Conservation (phyloP, 2,329 filamentous ascomycete genomes). For the Hypoxylon rubiginosum region DNA sequence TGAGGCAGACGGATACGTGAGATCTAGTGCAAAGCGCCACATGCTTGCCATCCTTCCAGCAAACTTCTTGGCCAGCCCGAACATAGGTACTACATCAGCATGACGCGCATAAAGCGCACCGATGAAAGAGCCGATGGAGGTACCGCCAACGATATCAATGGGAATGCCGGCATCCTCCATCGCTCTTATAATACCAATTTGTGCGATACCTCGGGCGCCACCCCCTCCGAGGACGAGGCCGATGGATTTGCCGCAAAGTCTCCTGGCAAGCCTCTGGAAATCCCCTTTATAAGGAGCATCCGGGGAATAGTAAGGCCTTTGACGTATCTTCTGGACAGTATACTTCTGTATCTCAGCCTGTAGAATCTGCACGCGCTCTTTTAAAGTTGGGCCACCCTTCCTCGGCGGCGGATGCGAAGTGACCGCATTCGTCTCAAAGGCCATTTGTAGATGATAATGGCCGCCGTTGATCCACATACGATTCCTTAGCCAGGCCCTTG, state of each 20-base stretch:
- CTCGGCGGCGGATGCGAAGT: slow-evolving; percentile 81
- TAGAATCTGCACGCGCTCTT: slow-evolving; percentile 91
- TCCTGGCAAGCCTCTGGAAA: slow-evolving; percentile 90
- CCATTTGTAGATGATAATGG: slow-evolving; percentile 98
- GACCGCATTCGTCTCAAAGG: slow-evolving; percentile 81
- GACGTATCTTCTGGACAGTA: slow-evolving; percentile 90
- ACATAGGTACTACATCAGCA: slow-evolving; percentile 96
- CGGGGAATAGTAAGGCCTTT: slow-evolving; percentile 88
- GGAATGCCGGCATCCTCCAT: slow-evolving; percentile 97
- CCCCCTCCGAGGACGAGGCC: slow-evolving; percentile 94
- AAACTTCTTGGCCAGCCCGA: slow-evolving; percentile 96
- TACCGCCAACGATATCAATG: slow-evolving; percentile 94
- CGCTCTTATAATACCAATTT: slow-evolving; percentile 93
- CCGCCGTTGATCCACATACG: slow-evolving; percentile 98
- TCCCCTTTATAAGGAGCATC: slow-evolving; percentile 96
- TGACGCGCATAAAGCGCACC: slow-evolving; percentile 96
- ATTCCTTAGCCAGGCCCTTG: slow-evolving; percentile 89
- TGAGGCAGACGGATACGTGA: slow-evolving; percentile 95
- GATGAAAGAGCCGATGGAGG: slow-evolving; percentile 95
- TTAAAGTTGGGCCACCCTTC: slow-evolving; percentile 86
- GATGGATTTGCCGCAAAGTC: slow-evolving; percentile 93
- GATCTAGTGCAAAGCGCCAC: slow-evolving; percentile 96
- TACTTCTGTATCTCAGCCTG: slow-evolving; percentile 99
- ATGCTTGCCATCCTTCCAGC: slow-evolving; percentile 98
- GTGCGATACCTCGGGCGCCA: slow-evolving; percentile 90